Conservation (phyloP, 345 rosid species). For the Xanthoceras sorbifolium region DNA sequence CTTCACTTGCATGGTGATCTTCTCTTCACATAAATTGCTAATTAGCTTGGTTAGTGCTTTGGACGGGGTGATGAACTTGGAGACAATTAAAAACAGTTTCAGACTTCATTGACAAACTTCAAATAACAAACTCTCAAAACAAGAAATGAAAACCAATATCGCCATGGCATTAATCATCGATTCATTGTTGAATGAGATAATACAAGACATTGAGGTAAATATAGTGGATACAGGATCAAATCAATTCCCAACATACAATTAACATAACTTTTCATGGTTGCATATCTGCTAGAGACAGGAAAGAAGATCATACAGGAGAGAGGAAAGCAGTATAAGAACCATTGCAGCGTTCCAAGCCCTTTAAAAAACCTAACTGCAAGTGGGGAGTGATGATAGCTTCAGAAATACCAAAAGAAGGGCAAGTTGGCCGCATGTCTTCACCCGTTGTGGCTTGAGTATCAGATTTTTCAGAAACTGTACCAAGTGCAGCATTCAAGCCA, state of each 20-base stretch:
- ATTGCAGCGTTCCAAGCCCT: slow-evolving; percentile 61
- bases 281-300: background rate
- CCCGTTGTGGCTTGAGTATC: slow-evolving; percentile 32
- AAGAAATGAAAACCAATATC: background rate
- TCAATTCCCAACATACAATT: background rate
- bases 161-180: background rate
- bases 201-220: background rate
- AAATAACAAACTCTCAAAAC: background rate
- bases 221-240: background rate
- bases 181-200: background rate
- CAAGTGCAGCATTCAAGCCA: slow-evolving; percentile 76
- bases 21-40: background rate
- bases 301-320: slow-evolving; percentile 48
- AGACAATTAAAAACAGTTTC: background rate
- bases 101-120: background rate
- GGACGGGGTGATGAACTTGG: background rate
- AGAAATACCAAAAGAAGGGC: slow-evolving; percentile 41
- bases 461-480: slow-evolving; percentile 27
- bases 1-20: background rate
- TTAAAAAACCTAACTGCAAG: slow-evolving; percentile 57
- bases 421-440: slow-evolving; percentile 25
- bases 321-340: slow-evolving; percentile 63
- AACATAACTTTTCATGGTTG: background rate
- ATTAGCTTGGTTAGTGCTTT: background rate
- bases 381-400: slow-evolving; percentile 52